phyloP scores from a whole-genome alignment of 179 eudicot species.

The Spinacia oleracea region DNA sequence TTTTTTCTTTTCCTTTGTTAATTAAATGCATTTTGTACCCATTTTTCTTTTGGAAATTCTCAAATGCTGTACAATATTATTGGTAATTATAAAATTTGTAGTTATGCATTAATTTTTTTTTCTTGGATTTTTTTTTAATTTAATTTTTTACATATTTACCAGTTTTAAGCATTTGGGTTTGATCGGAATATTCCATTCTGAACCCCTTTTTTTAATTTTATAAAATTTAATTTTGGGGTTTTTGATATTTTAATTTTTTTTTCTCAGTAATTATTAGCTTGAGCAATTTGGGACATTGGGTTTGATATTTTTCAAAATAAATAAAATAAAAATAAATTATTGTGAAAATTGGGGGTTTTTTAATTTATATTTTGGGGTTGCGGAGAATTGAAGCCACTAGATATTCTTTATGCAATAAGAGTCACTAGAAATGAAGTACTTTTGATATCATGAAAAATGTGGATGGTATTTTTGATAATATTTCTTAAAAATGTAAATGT shows the following conservation, averaged over 20 bases:
- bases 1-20: background rate
- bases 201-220: background rate
- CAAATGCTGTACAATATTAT: slow-evolving; percentile 19
- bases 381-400: slow-evolving; percentile 24
- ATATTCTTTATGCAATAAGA: slow-evolving; percentile 7
- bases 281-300: slow-evolving; percentile 14
- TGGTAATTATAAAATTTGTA: background rate
- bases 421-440: slow-evolving; percentile 9
- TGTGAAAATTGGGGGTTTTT: background rate
- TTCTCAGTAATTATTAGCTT: background rate
- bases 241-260: background rate
- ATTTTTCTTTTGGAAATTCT: background rate
- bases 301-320: background rate
- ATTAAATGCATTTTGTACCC: background rate
- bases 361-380: background rate
- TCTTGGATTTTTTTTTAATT: background rate
- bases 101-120: background rate
- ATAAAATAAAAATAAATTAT: too few relatives aligned
- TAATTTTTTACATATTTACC: background rate
- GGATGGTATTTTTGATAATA: slow-evolving; percentile 11
- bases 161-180: background rate
- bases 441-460: slow-evolving; percentile 20
- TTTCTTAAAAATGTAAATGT: slow-evolving; percentile 2
- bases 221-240: background rate
- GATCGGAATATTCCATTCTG: background rate